Conservation (phyloP, 768 basidiomycete genomes). For the Suillus alpinus region DNA sequence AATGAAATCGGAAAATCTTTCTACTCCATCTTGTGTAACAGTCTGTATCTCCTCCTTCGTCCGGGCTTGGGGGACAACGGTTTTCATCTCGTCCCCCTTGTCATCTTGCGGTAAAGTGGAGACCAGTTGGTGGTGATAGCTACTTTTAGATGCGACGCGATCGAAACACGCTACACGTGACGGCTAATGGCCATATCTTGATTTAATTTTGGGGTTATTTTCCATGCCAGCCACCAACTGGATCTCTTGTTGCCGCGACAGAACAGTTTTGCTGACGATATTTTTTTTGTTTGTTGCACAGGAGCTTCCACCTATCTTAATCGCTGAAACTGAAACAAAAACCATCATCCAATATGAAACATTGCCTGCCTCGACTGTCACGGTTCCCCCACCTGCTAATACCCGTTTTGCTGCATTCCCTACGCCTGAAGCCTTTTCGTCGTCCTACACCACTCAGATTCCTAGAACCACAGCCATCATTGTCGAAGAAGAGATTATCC, state of each 20-base stretch:
- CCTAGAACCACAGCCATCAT: conserved; percentile 76
- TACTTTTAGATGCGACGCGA: conserved; percentile 33
- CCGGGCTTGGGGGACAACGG: conserved; percentile 89
- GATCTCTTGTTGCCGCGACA: conserved; percentile 33
- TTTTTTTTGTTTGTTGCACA: conserved; percentile 25
- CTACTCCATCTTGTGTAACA: conserved; percentile 51
- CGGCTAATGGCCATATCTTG: conserved; percentile 33
- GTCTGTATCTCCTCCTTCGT: conserved; percentile 85
- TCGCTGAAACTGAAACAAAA: conserved; percentile 59
- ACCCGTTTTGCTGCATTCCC: conserved; percentile 75
- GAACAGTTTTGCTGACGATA: conserved; percentile 33
- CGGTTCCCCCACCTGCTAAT: conserved; percentile 73
- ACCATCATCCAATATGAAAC: conserved; percentile 52
- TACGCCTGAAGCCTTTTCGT: conserved; percentile 59
- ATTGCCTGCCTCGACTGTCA: conserved; percentile 59
- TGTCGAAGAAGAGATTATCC: conserved; percentile 53
- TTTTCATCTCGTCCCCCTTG: conserved; percentile 75
- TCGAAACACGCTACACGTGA: conserved; percentile 21
- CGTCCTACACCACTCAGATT: conserved; percentile 56
- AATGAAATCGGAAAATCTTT: conserved; percentile 22
- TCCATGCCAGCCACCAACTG: conserved; percentile 34
- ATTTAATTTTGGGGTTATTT: conserved; percentile 17
- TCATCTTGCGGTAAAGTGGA: conserved; percentile 41
- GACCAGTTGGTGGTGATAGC: conserved; percentile 32
- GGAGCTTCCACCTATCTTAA: conserved; percentile 40